phyloP scores from a whole-genome alignment of 306 rosid genomes.

The Nissolia schottii region DNA sequence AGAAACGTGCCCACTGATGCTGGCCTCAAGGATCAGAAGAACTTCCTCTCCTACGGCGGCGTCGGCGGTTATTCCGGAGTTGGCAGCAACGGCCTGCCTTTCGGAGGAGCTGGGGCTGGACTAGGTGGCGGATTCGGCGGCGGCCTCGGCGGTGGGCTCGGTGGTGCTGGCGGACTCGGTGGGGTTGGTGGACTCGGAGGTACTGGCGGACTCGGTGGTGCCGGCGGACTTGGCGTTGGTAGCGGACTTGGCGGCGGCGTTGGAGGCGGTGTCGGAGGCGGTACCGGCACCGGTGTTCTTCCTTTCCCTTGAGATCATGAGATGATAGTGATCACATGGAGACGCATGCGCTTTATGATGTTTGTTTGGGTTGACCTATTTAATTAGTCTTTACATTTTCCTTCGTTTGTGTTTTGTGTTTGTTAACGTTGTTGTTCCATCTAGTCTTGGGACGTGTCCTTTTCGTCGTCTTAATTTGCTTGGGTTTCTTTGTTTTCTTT shows the following conservation, averaged over 20 bases:
- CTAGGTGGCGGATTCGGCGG: constrained; percentile 39
- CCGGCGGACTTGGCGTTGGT: constrained; percentile 29
- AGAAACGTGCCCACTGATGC: constrained; percentile 60
- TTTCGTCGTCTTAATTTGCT: background rate
- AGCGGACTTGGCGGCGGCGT: constrained; percentile 26
- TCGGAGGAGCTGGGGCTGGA: constrained; percentile 62
- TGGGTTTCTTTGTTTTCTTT: background rate
- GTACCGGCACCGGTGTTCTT: constrained; percentile 36
- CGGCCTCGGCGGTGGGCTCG: constrained; percentile 31
- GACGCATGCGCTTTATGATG: background rate
- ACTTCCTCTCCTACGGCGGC: constrained; percentile 54
- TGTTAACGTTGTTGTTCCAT: background rate
- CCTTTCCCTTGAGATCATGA: constrained; percentile 43
- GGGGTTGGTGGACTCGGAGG: constrained; percentile 28
- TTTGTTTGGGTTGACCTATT: background rate
- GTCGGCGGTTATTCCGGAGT: constrained; percentile 73
- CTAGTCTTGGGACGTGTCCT: background rate
- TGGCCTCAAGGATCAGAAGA: constrained; percentile 80
- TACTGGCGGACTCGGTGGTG: constrained; percentile 39
- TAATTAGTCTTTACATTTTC: background rate
- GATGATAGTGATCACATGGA: background rate
- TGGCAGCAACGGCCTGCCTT: constrained; percentile 69
- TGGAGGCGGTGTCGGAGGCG: constrained; percentile 14
- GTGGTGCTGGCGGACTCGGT: constrained; percentile 34
- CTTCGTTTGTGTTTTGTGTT: background rate